A percentile compares a stretch with the other conserved stretches of the same genome.
Evolutionary conservation across 1,139 yeast species (phyloP).

Genomic region (Magnusiomyces fungicola): DNA sequence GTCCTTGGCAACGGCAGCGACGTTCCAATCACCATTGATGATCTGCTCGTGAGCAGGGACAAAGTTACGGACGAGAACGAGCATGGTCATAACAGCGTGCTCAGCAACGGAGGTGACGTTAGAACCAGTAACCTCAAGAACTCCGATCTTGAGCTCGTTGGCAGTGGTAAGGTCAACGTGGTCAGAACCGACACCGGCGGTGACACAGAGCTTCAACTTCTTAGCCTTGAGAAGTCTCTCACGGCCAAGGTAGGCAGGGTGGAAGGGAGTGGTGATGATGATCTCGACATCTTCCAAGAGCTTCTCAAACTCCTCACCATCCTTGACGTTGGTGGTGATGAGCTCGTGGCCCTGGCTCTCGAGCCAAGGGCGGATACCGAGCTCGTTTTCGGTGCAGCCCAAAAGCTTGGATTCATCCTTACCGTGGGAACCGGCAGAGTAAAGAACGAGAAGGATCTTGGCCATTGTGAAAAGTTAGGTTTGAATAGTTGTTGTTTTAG

Average conservation of each 20-base stretch:
- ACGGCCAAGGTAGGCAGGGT: conserved; percentile 66
- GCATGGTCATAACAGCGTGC: conserved; percentile 69
- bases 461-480: conserved; percentile 15
- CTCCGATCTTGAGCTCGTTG: conserved; percentile 54
- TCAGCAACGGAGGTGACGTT: conserved; percentile 78
- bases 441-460: conserved; percentile 30
- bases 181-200: conserved; percentile 85
- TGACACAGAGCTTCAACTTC: conserved; percentile 62
- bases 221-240: conserved; percentile 65
- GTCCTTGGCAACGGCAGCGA: conserved; percentile 68
- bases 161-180: conserved; percentile 73
- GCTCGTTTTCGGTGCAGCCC: conserved; percentile 70
- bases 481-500: too few species aligned
- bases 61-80: conserved; percentile 66
- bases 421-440: conserved; percentile 43
- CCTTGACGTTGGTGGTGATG: conserved; percentile 62
- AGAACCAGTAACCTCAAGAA: conserved; percentile 76
- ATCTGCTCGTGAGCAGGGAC: conserved; percentile 73
- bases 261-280: conserved; percentile 77
- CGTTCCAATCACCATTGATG: conserved; percentile 59
- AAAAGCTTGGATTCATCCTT: conserved; percentile 51
- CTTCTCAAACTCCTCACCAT: conserved; percentile 58
- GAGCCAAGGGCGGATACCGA: conserved; percentile 60
- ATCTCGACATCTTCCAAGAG: conserved; percentile 66
- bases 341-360: conserved; percentile 62